A percentile compares a stretch with the other conserved stretches of the same genome.
Evolutionary conservation across 75 land plant species (phyloP).

Genomic region (Adiantum capillusveneris): DNA sequence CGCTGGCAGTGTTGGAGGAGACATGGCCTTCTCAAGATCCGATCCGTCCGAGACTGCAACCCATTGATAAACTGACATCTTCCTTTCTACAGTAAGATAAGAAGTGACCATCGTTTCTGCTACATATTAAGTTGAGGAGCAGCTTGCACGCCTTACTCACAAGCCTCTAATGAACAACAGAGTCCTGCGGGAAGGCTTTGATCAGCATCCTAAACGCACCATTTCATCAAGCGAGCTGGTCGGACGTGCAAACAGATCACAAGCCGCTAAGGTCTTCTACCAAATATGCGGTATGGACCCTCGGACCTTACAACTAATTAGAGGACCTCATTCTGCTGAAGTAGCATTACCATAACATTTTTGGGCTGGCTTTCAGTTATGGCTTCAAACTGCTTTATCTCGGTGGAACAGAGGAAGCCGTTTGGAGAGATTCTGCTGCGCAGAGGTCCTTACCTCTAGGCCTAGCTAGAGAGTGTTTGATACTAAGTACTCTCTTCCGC

Average conservation of each 20-base stretch:
- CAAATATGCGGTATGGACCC: conserved; percentile 89
- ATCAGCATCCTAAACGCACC: conserved; percentile 28
- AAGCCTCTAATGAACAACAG: conserved; percentile 21
- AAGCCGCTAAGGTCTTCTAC: conserved; percentile 70
- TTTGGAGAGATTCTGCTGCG: conserved; percentile 67
- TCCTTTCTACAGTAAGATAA: conserved; percentile 35
- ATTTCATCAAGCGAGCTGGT: conserved; percentile 42
- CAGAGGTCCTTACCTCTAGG: conserved; percentile 51
- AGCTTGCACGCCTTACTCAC: too few species aligned
- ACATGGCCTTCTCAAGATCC: conserved; percentile 55
- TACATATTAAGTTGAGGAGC: too few species aligned
- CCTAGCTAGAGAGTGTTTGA: too few species aligned
- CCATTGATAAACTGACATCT: conserved; percentile 28
- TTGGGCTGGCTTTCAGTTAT: conserved; percentile 66
- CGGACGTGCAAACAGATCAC: conserved; percentile 42
- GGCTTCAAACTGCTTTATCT: conserved; percentile 38
- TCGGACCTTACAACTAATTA: too few species aligned
- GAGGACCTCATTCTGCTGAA: too few species aligned
- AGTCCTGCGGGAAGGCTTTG: conserved; percentile 53
- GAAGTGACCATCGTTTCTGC: too few species aligned
- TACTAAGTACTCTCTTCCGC: too few species aligned
- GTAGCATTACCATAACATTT: too few species aligned
- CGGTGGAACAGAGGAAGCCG: conserved; percentile 45
- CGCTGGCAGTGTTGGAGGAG: conserved; percentile 29
- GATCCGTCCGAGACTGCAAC: conserved; percentile 4